Evolutionary conservation across 352 stramenopile species (phyloP).

Genomic region (Saprolegnia parasitica): DNA sequence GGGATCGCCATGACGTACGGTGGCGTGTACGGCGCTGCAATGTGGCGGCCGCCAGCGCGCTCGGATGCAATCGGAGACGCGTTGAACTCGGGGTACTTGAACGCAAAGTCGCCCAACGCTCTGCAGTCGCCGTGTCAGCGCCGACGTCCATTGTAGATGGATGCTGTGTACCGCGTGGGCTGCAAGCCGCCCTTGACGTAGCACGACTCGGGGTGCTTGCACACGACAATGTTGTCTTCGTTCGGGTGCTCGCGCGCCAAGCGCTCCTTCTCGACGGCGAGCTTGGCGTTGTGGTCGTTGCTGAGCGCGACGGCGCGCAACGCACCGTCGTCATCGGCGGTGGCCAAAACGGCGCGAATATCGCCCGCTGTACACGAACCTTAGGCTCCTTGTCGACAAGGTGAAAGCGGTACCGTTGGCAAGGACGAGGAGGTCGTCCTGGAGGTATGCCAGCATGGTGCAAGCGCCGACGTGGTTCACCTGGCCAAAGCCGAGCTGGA

Average conservation of each 20-base stretch:
- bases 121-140: conserved; percentile 19
- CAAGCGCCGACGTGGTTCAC: conserved; percentile 87
- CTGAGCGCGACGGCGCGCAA: conserved; percentile 70
- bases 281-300: conserved; percentile 91
- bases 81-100: conserved; percentile 94
- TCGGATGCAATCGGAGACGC: conserved; percentile 60
- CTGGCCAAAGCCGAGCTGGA: conserved; percentile 87
- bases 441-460: conserved; percentile 75
- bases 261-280: conserved; percentile 80
- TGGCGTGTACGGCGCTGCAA: conserved; percentile 84
- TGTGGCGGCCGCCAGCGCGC: conserved; percentile 80
- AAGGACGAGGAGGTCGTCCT: conserved; percentile 73
- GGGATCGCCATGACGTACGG: conserved; percentile 91
- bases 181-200: conserved; percentile 92
- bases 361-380: conserved; percentile 50
- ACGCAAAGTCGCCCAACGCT: conserved; percentile 88
- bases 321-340: conserved; percentile 30
- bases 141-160: background rate
- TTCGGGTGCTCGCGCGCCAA: conserved; percentile 79
- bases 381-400: background rate
- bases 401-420: conserved; percentile 50
- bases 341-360: conserved; percentile 68
- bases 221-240: conserved; percentile 88
- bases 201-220: conserved; percentile 86
- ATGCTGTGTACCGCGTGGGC: conserved; percentile 54